Percentiles rank a stretch among this genome's conserved stretches.
phyloP scores from a whole-genome alignment of 441 rosid genomes.

The Kokia cookei region DNA sequence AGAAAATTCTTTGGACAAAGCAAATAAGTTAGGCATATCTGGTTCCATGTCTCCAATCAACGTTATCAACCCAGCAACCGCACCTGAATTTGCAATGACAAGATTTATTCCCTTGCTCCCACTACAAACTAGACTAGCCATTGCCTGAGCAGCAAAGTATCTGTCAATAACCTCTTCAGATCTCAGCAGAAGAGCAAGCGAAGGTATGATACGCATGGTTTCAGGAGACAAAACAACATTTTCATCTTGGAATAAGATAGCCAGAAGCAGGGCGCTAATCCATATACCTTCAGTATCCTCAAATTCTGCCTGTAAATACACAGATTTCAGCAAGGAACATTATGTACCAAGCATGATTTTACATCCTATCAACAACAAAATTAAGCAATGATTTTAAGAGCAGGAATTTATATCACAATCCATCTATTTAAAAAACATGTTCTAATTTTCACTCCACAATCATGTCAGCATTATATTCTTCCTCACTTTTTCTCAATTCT shows the following conservation, averaged over 20 bases:
- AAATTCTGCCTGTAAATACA: conserved; percentile 45
- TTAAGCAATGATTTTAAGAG: background rate
- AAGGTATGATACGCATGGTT: conserved; percentile 58
- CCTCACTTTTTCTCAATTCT: background rate
- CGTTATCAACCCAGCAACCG: conserved; percentile 57
- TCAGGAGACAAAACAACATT: conserved; percentile 48
- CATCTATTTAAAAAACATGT: background rate
- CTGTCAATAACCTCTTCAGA: conserved; percentile 71
- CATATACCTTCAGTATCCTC: conserved; percentile 74
- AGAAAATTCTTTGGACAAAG: conserved; percentile 63
- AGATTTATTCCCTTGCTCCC: conserved; percentile 56
- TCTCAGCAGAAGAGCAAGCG: conserved; percentile 61
- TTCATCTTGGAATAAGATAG: conserved; percentile 68
- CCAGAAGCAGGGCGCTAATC: conserved; percentile 68
- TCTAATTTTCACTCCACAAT: background rate
- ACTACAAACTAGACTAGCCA: conserved; percentile 60
- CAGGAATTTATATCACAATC: background rate
- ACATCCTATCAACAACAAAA: background rate
- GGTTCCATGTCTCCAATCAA: conserved; percentile 56
- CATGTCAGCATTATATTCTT: background rate
- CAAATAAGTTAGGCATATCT: conserved; percentile 43
- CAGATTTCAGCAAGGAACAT: background rate
- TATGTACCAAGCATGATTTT: background rate
- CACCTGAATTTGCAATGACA: conserved; percentile 65
- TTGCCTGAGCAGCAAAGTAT: conserved; percentile 81